phyloP scores from a whole-genome alignment of 345 rosid species.

The Acer yangbiense region DNA sequence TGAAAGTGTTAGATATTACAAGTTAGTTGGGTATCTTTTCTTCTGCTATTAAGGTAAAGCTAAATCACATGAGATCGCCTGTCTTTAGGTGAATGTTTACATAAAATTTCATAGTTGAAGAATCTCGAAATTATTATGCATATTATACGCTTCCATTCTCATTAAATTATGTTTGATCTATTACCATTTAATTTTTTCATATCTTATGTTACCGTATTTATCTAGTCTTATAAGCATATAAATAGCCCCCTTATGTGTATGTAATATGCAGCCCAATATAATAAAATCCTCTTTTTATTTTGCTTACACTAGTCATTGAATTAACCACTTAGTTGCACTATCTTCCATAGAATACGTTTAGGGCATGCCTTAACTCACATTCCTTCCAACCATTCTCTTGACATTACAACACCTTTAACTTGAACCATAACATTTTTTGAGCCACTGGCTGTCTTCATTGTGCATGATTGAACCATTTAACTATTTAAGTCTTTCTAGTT shows the following conservation, averaged over 20 bases:
- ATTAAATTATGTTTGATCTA: no score
- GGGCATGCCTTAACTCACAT: background rate
- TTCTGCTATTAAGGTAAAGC: background rate
- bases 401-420: background rate
- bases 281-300: no score
- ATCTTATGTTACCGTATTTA: no score
- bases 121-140: no score
- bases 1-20: conserved; percentile 5
- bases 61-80: background rate
- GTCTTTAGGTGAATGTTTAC: background rate
- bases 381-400: background rate
- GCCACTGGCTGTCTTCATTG: background rate
- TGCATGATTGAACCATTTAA: conserved; percentile 2
- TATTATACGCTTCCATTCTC: no score
- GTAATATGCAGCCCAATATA: no score
- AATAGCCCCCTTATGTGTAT: no score
- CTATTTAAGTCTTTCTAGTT: background rate
- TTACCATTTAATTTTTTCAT: no score
- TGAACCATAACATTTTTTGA: background rate
- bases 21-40: background rate
- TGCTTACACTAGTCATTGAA: background rate
- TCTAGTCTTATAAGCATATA: no score
- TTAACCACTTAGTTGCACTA: background rate
- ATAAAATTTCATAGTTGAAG: no score
- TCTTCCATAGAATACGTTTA: background rate